Conservation (phyloP, 202 grass and related monocot species). For the Zizania palustris region DNA sequence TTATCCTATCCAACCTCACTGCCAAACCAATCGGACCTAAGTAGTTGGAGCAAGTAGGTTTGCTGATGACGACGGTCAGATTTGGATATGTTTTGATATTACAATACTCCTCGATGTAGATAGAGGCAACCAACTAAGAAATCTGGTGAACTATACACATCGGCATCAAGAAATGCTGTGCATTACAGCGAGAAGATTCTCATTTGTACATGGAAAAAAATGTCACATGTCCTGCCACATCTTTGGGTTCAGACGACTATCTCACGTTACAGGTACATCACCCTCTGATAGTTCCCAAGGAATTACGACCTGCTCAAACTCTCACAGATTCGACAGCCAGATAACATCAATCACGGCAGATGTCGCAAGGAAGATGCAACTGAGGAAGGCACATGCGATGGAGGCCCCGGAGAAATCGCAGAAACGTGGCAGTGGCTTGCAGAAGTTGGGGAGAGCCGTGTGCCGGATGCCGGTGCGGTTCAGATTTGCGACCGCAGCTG, state of each 20-base stretch:
- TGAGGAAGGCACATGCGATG: conserved; percentile 66
- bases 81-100: neutral
- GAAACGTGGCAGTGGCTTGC: conserved; percentile 73
- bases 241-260: neutral
- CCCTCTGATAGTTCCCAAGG: neutral
- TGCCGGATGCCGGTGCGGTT: conserved; percentile 77
- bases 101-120: neutral
- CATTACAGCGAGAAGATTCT: neutral
- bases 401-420: conserved; percentile 68
- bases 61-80: neutral
- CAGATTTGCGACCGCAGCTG: conserved; percentile 68
- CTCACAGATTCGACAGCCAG: conserved; percentile 55
- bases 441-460: conserved; percentile 71
- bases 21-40: no score
- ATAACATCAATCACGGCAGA: conserved; percentile 57
- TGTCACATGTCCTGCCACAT: neutral
- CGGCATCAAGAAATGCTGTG: neutral
- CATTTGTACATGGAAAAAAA: conserved; percentile 13
- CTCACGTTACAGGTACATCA: conserved; percentile 2
- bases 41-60: neutral
- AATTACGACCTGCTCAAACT: neutral
- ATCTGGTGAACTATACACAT: neutral
- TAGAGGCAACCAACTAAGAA: neutral
- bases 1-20: no score
- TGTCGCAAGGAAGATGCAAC: conserved; percentile 51